Evolutionary conservation across 2,329 filamentous ascomycete species (phyloP), one percentile per base, ranked within the genome.

Genomic region (Ramularia collo-cygni): DNA sequence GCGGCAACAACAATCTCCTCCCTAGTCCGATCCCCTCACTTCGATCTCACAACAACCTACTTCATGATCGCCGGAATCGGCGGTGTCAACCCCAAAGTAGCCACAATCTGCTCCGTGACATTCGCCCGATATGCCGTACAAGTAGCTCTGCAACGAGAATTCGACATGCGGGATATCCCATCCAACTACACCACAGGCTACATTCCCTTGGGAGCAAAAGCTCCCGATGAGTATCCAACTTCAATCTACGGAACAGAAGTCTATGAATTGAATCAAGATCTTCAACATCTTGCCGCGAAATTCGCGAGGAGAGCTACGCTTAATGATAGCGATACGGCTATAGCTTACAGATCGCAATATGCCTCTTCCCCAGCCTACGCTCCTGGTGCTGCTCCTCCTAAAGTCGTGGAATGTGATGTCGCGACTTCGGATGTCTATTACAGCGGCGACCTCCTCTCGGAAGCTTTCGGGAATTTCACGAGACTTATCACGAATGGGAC

Each of bases 181-280:
- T 18, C 38, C 8, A 47, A 49, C 18, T 53, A 42, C 37, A 42
- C 40, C 14, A 45, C 50, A 15, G 55, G 52, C 27, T 55, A 52
- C 41, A 44, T 48, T 13, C 53, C 53, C 8, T 48, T 54, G 28
- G 48, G 39, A 15, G 40, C 53, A 8, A 29, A 47, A 24, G 38
- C 37, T 10, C 52, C 53, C 8, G 50, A 46, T 37, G 48, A 54
- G 24, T 57, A 46, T 32, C 60, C 60, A 6, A 42, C 42, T 5
- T 37, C 36, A 12, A 46, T 63, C 19, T 64, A 62, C 32, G 58
- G 60, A 18, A 63, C 60, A 8, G 61, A 64, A 44, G 59, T 58
- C 6, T 62, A 57, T 39, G 59, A 61, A 39, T 41, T 63, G 14
- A 64, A 64, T 40, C 44, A 53, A 14, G 53, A 48, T 7, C 52